Base-by-base conservation (phyloP, 352 stramenopile genomes). In the Plasmopara muralis region DNA sequence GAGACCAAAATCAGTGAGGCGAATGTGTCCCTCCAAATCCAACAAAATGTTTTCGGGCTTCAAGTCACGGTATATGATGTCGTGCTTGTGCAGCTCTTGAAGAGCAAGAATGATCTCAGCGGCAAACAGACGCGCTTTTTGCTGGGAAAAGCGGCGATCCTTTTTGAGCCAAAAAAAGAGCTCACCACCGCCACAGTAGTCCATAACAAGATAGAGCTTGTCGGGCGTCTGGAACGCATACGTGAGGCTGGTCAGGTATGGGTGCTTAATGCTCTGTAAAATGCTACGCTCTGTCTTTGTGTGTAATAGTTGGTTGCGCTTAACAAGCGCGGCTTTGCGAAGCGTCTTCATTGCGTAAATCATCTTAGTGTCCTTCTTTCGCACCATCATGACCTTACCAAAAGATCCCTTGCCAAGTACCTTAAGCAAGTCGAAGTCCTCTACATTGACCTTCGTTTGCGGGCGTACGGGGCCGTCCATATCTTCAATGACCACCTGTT, bases 141-240 rank as follows among this genome's bases (percentile, higher is more conserved):
- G 82, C 69, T 98, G 87, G 39, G 83, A 95, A 62, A 98, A 98
- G 30, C 85, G 81, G 29, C 88, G 80, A 61, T 96, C 85, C 60
- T 97, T 95, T 72, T 97, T 97, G 25, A 98, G 76, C 82, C 92
- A 97, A 65, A 97, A 97, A 69, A 98, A 98, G 15, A 98, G 78
- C 60, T 98, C 92, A 28, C 93, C 93, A 42, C 93, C 93, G 30
- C 87, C 88, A 43, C 89, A 96, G 75, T 95, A 98, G 69, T 98
- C 93, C 72, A 96, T 90, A 45, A 96, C 87, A n/a, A 96, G 69
- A 59, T 95, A 96, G 29, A 96, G 79, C 70, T 98, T 97, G 61
- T 97, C 85, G 0, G 81, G 76, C 25, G 90, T 97, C 74, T 96
- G 78, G 75, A 93, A 93, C 39, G 85, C 77, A 66, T 89, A 93